Evolutionary conservation across 2,329 filamentous ascomycete genomes (phyloP).

Genomic region (Colletotrichum paranaense): DNA sequence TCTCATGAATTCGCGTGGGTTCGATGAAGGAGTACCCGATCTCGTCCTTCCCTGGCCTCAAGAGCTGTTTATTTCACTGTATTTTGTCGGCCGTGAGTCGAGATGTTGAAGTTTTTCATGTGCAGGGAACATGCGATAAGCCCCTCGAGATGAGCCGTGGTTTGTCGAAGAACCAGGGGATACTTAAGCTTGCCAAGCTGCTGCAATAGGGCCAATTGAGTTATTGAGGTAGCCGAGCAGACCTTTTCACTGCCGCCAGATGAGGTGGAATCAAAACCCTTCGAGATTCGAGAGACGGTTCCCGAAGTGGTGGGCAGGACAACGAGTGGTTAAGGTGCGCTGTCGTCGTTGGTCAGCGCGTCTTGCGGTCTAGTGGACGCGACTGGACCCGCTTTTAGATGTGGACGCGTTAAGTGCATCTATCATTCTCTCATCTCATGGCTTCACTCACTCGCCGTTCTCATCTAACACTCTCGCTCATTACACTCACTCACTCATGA

Average conservation of each 20-base stretch:
- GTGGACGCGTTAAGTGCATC: constrained; percentile 22
- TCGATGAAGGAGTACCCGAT: neutral
- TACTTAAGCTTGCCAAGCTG: neutral
- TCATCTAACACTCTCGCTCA: neutral
- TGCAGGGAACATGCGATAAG: neutral
- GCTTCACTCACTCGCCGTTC: neutral
- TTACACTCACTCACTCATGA: neutral
- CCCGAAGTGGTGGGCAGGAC: neutral
- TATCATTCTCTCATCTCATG: neutral
- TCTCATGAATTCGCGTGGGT: neutral
- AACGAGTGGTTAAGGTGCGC: neutral
- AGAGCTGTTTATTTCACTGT: neutral
- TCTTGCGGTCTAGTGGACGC: constrained; percentile 11
- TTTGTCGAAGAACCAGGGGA: neutral
- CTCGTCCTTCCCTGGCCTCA: neutral
- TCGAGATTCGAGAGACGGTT: neutral
- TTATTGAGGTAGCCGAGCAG: neutral
- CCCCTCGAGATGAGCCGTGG: constrained; percentile 16
- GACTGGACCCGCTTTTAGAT: neutral
- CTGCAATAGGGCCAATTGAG: neutral
- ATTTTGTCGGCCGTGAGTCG: neutral
- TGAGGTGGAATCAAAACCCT: neutral
- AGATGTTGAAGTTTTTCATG: constrained; percentile 25
- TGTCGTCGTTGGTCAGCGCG: constrained; percentile 9
- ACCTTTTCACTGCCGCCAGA: neutral